These are phyloP conservation scores for Penicillium brevicompactum DNA, from an alignment of 2,329 filamentous ascomycete species.

Conservation along the genomic window DNA sequence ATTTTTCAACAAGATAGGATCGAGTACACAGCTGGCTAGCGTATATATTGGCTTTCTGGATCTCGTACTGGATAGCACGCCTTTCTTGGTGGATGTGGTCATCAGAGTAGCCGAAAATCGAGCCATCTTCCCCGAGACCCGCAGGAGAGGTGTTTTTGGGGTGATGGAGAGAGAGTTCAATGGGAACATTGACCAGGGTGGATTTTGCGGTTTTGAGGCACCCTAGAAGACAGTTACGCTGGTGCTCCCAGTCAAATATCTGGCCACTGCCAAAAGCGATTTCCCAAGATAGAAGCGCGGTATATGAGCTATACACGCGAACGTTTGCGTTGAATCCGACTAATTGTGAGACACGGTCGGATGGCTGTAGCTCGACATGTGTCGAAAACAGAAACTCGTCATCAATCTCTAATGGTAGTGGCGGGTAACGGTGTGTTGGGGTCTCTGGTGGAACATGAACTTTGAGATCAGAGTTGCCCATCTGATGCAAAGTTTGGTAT, in stretches of 20 bases:
- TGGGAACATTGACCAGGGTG: slow-evolving; percentile 67
- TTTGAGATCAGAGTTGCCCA: slow-evolving; percentile 72
- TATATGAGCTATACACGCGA: slow-evolving; percentile 78
- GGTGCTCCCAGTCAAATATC: slow-evolving; percentile 74
- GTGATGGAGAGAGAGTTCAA: slow-evolving; percentile 63
- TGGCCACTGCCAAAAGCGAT: slow-evolving; percentile 78
- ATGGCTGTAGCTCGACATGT: slow-evolving; percentile 70
- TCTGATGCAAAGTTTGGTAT: slow-evolving; percentile 75
- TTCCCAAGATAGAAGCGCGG: slow-evolving; percentile 75
- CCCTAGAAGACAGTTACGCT: slow-evolving; percentile 71
- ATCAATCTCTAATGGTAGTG: slow-evolving; percentile 78
- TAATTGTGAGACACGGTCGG: slow-evolving; percentile 68
- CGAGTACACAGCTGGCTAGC: slow-evolving; percentile 78
- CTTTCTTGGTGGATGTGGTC: slow-evolving; percentile 28
- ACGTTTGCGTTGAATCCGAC: slow-evolving; percentile 81
- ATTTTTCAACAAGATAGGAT: slow-evolving; percentile 84
- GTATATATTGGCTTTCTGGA: slow-evolving; percentile 90
- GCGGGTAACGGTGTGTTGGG: slow-evolving; percentile 73
- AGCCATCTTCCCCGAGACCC: slow-evolving; percentile 17
- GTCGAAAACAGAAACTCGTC: slow-evolving; percentile 76
- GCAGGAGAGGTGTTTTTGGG: slow-evolving; percentile 11
- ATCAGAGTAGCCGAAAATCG: slow-evolving; percentile 30
- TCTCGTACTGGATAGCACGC: slow-evolving; percentile 71
- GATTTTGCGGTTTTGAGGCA: slow-evolving; percentile 71
- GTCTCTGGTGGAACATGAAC: slow-evolving; percentile 76